These are phyloP conservation scores for Backusella macrospora DNA, from an alignment of 192 early-diverging fungal genomes.

Conservation along the genomic window DNA sequence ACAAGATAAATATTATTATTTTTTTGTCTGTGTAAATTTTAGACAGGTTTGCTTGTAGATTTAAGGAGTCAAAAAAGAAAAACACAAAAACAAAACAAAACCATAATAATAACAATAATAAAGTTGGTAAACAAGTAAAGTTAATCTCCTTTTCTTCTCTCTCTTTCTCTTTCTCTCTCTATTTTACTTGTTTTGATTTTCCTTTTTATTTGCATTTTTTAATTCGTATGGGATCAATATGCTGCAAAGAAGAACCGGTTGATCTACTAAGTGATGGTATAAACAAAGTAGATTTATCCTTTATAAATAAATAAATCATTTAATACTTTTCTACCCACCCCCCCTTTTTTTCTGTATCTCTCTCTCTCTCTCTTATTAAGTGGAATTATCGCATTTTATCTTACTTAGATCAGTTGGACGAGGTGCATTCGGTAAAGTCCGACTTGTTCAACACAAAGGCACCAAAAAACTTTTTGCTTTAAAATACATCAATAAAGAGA, in stretches of 20 bases:
- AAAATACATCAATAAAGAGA: constrained; percentile 95
- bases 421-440: constrained; percentile 95
- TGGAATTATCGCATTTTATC: constrained; percentile 76
- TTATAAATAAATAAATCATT: not conserved
- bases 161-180: not conserved
- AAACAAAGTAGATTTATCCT: not conserved
- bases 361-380: not conserved
- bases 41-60: constrained; percentile 3
- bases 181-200: not conserved
- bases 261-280: constrained; percentile 76
- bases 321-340: not conserved
- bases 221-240: constrained; percentile 46
- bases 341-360: not conserved
- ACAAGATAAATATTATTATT: not conserved
- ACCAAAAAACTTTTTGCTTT: constrained; percentile 84
- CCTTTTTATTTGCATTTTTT: not conserved
- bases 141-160: not conserved
- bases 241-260: constrained; percentile 66
- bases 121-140: not conserved
- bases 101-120: not conserved
- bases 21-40: not conserved
- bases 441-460: constrained; percentile 87
- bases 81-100: no score
- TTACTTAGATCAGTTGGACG: constrained; percentile 88
- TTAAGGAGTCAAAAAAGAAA: not conserved